Percentiles rank a stretch among this genome's conserved stretches.
phyloP scores from a whole-genome alignment of 2,329 filamentous ascomycete genomes.

The Neopestalotiopsis clavispora region DNA sequence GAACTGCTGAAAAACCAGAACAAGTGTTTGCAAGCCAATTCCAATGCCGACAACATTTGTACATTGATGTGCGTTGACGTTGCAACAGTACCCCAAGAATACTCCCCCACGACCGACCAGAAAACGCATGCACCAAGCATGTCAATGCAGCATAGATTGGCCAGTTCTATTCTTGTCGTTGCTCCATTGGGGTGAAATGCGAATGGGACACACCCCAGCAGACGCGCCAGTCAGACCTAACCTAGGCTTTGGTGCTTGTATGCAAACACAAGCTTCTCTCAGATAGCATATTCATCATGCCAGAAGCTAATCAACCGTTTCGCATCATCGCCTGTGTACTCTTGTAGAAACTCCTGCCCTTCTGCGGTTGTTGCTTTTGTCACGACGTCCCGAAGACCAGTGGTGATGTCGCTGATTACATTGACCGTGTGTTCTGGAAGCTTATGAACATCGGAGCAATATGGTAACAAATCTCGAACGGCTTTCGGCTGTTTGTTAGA shows the following conservation, averaged over 20 bases:
- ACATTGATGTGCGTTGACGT: neutral
- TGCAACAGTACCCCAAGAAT: neutral
- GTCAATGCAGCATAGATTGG: neutral
- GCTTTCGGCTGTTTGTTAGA: slow-evolving; percentile 22
- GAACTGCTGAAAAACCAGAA: neutral
- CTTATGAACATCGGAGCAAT: slow-evolving; percentile 33
- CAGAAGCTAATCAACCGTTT: slow-evolving; percentile 33
- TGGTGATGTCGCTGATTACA: slow-evolving; percentile 37
- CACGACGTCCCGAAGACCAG: slow-evolving; percentile 35
- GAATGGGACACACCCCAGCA: neutral
- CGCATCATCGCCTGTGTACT: slow-evolving; percentile 34
- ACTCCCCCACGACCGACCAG: no score
- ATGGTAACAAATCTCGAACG: slow-evolving; percentile 36
- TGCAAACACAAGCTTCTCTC: slow-evolving; percentile 19
- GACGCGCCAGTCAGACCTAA: neutral
- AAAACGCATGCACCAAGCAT: neutral
- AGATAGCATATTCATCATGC: slow-evolving; percentile 33
- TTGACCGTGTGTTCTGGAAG: slow-evolving; percentile 35
- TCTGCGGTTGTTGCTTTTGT: slow-evolving; percentile 27
- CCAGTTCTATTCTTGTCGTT: neutral
- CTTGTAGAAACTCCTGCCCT: slow-evolving; percentile 28
- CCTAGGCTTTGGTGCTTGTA: neutral
- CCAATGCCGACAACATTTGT: neutral
- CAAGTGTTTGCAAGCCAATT: neutral
- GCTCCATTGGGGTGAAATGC: no score